These are phyloP conservation scores for Botrytis medusae DNA, from an alignment of 2,329 filamentous ascomycete genomes.

Conservation along the genomic window DNA sequence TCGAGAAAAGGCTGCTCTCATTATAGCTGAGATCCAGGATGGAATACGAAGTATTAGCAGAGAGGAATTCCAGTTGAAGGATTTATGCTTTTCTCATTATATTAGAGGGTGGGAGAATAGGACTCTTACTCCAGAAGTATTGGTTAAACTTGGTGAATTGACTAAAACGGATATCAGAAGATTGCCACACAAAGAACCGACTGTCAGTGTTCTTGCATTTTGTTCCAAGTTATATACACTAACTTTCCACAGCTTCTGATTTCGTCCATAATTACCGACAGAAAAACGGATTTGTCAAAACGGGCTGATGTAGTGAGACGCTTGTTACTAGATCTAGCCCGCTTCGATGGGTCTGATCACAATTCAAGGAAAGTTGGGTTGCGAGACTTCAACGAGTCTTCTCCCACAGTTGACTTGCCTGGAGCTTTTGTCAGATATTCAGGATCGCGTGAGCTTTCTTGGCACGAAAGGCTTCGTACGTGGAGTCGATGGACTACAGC, in stretches of 20 bases:
- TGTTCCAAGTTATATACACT: slow-evolving; percentile 11
- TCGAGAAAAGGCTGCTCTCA: slow-evolving; percentile 29
- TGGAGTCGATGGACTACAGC: slow-evolving; percentile 38
- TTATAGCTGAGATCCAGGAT: slow-evolving; percentile 31
- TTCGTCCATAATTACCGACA: slow-evolving; percentile 25
- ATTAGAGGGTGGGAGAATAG: slow-evolving; percentile 21
- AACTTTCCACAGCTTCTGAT: slow-evolving; percentile 24
- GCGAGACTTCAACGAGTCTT: slow-evolving; percentile 17
- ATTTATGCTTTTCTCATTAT: slow-evolving; percentile 25
- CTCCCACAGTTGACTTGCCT: neutral
- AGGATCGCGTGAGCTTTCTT: slow-evolving; percentile 30
- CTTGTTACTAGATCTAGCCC: slow-evolving; percentile 31
- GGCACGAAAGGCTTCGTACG: slow-evolving; percentile 35
- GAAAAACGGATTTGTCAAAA: slow-evolving; percentile 23
- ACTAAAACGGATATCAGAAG: slow-evolving; percentile 35
- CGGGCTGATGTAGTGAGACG: slow-evolving; percentile 32
- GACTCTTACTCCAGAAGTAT: slow-evolving; percentile 24
- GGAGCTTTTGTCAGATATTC: slow-evolving; percentile 30
- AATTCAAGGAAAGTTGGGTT: slow-evolving; percentile 25
- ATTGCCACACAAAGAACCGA: slow-evolving; percentile 9
- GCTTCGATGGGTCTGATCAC: slow-evolving; percentile 24
- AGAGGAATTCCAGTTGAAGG: slow-evolving; percentile 25
- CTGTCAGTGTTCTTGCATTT: slow-evolving; percentile 24
- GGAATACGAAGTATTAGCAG: slow-evolving; percentile 29
- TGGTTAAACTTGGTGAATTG: slow-evolving; percentile 31